Base-by-base conservation (phyloP, 164 flowering plant genomes). In the Protea cynaroides region DNA sequence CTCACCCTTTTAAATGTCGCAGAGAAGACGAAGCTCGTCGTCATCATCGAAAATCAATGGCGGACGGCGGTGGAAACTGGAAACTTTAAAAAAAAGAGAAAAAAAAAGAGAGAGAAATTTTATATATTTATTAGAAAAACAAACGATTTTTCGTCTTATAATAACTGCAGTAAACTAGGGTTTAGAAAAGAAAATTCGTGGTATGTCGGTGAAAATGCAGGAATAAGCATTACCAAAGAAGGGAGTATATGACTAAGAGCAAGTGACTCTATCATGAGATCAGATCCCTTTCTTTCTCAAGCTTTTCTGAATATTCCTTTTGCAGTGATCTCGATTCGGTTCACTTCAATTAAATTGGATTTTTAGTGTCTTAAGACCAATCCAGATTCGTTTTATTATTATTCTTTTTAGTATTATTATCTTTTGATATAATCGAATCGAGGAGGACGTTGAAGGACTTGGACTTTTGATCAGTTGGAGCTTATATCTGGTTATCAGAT, bases 191-290 rank as follows among this genome's bases (percentile, higher is more conserved):
- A 37, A 63, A 64, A 55, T 4, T 38, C 5, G 17, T 7, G 13
- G 22, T 50, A 38, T 61, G 70, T 67, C 70, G 70, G 70, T 67
- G 70, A 52, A 67, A 67, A 60, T 60, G 44, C 24, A 50, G 23
- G 9, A 59, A 37, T 17, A 60, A 59, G 17, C 50, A 66, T 15
- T 2, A 40, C 52, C 34, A 49, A 43, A 18, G 15, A 56, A 8
- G 18, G 9, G 8, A 12, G 15, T 29, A 29, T 29, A 29, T 29
- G 34, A 29, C 34, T 29, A 5, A 29, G 21, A 51, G 36, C 19
- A 11, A 34, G 24, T 9, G 7, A 12, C 8, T 3, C 11, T 25
- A 18, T 52, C 52, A 23, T 4, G 64, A 67, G 54, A 54, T 51
- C 63, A 51, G 37, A 49, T 50, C 57, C 29, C 17, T 12, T 38